Base-by-base conservation (phyloP, 2,329 filamentous ascomycete genomes). In the Alternaria ethzedia region DNA sequence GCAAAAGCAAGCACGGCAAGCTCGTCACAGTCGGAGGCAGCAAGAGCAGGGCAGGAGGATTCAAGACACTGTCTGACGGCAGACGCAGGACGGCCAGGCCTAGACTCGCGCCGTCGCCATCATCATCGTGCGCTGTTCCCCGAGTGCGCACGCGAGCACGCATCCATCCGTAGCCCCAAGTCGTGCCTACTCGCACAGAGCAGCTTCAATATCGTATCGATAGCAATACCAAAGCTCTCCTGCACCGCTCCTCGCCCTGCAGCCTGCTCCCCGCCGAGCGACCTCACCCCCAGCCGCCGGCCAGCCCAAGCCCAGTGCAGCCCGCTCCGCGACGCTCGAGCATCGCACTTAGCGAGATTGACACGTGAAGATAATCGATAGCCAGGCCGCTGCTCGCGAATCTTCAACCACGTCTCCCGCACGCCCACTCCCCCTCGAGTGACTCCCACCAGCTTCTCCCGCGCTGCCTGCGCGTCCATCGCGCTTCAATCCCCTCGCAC, bases 311-410 rank as follows among this genome's bases (percentile, higher is more conserved):
- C 59, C n/a, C 49, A 36, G 49, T 52, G 55, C 41, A 60, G 43
- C 44, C 43, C 54, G 52, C 50, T 41, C 58, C 52, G 54, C 62
- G 44, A 61, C 51, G 61, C 61, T 57, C 58, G 47, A 57, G 59
- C 59, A 26, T 46, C 12, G 13, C 28, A 23, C 15, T 54, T 54
- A 45, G 60, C 60, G 60, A 63, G 52, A 54, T 71, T 72, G 65
- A 69, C 76, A 79, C 76, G 76, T 79, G 76, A 77, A 78, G 70
- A 78, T 70, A 74, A 66, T 61, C 57, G 51, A 52, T 61, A 61
- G 46, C 54, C 59, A 51, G 23, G 54, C 36, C 46, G 17, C 61
- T 58, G 55, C 63, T 63, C 61, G 43, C 61, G 30, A 47, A 55
- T 62, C 59, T 58, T 65, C 66, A 56, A 61, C 68, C 66, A 66